A percentile compares a stretch with the other conserved stretches of the same genome.
phyloP scores from a whole-genome alignment of 306 rosid species.

The Quercus suber region DNA sequence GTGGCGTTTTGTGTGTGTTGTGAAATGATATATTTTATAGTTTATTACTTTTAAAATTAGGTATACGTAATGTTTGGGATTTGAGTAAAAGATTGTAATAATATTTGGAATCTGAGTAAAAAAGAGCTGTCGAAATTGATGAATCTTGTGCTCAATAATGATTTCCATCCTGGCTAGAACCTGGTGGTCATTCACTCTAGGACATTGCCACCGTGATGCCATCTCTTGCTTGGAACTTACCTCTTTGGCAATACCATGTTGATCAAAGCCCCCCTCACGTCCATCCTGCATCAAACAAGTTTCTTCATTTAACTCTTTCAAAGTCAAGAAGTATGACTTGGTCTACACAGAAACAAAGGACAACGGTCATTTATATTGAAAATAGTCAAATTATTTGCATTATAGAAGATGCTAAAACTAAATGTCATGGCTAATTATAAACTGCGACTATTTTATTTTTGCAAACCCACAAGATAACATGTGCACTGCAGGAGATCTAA shows the following conservation, averaged over 20 bases:
- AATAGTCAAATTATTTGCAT: not conserved
- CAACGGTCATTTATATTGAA: too few relatives aligned
- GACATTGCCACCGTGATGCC: not conserved
- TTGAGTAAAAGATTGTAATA: conserved; percentile 19
- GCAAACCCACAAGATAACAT: not conserved
- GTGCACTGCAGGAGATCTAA: not conserved
- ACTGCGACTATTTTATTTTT: not conserved
- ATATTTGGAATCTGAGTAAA: conserved; percentile 29
- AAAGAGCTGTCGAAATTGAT: not conserved
- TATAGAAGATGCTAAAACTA: not conserved
- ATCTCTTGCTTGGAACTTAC: conserved; percentile 1
- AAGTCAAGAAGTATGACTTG: not conserved
- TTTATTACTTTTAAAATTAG: not conserved
- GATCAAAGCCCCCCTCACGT: not conserved
- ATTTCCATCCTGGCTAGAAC: not conserved
- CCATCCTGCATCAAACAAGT: conserved; percentile 10
- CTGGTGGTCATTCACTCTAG: not conserved
- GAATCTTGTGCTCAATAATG: not conserved
- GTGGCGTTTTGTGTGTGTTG: not conserved
- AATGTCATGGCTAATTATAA: not conserved
- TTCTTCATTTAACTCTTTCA: not conserved
- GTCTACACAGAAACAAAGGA: not conserved
- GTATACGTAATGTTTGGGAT: conserved; percentile 26
- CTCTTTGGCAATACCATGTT: not conserved
- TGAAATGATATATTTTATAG: not conserved